Evolutionary conservation across 805 yeast species (phyloP).

Genomic region (Nakazawaea sp.): DNA sequence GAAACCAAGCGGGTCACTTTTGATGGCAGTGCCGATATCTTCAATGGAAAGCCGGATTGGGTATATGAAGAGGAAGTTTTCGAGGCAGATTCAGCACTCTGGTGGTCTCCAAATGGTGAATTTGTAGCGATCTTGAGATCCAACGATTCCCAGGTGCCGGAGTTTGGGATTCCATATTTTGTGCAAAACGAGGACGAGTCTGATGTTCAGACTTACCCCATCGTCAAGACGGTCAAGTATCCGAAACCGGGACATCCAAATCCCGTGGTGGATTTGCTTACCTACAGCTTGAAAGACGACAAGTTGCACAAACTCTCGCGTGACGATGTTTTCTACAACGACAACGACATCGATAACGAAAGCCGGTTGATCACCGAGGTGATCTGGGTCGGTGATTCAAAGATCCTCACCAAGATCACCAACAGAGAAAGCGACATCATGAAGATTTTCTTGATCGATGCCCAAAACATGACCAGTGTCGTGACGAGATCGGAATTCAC

Average conservation of each 20-base stretch:
- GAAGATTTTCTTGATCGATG: constrained; percentile 49
- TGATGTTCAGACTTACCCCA: constrained; percentile 51
- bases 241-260: constrained; percentile 82
- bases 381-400: constrained; percentile 55
- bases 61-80: constrained; percentile 89
- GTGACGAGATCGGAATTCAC: constrained; percentile 42
- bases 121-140: constrained; percentile 57
- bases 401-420: constrained; percentile 48
- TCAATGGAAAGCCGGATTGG: constrained; percentile 93
- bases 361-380: constrained; percentile 60
- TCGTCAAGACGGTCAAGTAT: constrained; percentile 55
- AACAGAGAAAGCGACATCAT: constrained; percentile 63
- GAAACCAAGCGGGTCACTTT: constrained; percentile 44
- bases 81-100: constrained; percentile 59
- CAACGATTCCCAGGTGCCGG: constrained; percentile 70
- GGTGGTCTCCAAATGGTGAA: constrained; percentile 85
- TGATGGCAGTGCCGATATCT: constrained; percentile 66
- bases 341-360: constrained; percentile 29
- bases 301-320: constrained; percentile 15
- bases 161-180: constrained; percentile 68
- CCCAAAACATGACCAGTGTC: constrained; percentile 25
- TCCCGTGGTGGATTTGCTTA: constrained; percentile 53
- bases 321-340: constrained; percentile 34
- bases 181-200: constrained; percentile 40
- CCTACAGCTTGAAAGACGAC: constrained; percentile 30